Percentiles rank a stretch among this genome's conserved stretches.
Conservation (phyloP, 768 basidiomycete genomes). For the Floccularia luteovirens region DNA sequence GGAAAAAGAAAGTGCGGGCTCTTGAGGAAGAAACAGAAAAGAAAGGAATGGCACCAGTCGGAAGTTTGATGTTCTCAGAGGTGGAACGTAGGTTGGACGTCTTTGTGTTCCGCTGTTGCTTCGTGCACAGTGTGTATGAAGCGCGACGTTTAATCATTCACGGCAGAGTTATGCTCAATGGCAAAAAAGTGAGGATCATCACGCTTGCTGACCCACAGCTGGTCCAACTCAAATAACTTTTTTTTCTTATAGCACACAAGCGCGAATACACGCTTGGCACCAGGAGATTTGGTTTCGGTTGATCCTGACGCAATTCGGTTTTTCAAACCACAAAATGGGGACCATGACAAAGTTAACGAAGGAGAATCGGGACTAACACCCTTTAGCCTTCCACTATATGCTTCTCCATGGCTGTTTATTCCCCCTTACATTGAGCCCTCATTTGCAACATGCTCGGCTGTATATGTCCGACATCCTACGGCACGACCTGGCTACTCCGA, state of each 20-base stretch:
- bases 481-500: conserved; percentile 95
- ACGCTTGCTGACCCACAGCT: not conserved
- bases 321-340: conserved; percentile 33
- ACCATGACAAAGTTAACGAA: conserved; percentile 26
- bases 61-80: conserved; percentile 91
- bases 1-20: conserved; percentile 42
- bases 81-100: conserved; percentile 94
- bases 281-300: conserved; percentile 92
- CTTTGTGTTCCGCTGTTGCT: conserved; percentile 83
- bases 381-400: conserved; percentile 82
- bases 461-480: conserved; percentile 94
- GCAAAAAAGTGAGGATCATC: conserved; percentile 68
- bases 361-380: conserved; percentile 38
- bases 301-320: conserved; percentile 76
- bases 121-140: conserved; percentile 84
- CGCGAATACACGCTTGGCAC: conserved; percentile 82
- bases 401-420: conserved; percentile 88
- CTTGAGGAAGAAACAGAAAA: conserved; percentile 43
- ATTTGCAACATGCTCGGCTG: conserved; percentile 81
- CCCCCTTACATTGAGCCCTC: conserved; percentile 65
- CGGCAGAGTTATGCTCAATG: conserved; percentile 84
- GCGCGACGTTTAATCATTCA: conserved; percentile 83
- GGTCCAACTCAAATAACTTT: conserved; percentile 4
- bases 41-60: conserved; percentile 79
- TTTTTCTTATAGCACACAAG: conserved; percentile 55